These are phyloP conservation scores for Nemania serpens DNA, from an alignment of 2,329 filamentous ascomycete genomes.

Conservation along the genomic window DNA sequence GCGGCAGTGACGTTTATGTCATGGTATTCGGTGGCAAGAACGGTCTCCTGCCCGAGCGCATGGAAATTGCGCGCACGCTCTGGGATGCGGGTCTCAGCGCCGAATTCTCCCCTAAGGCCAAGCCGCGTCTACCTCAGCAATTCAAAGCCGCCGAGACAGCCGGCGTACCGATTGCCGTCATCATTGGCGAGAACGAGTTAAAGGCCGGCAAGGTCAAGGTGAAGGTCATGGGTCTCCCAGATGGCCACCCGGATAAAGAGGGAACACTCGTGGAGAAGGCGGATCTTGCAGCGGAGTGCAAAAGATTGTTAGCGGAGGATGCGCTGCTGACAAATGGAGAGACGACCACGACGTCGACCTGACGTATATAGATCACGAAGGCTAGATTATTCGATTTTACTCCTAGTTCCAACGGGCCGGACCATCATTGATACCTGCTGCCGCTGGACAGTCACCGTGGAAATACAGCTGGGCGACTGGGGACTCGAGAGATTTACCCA, in stretches of 20 bases:
- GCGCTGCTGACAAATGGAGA: slow-evolving; percentile 18
- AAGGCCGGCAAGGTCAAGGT: slow-evolving; percentile 82
- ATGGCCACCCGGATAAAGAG: slow-evolving; percentile 89
- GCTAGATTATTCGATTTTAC: background rate
- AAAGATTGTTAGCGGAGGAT: slow-evolving; percentile 19
- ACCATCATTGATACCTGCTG: background rate
- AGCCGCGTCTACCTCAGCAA: slow-evolving; percentile 85
- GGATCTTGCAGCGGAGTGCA: slow-evolving; percentile 21
- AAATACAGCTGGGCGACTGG: background rate
- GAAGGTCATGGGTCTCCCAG: slow-evolving; percentile 74
- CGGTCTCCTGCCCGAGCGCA: slow-evolving; percentile 80
- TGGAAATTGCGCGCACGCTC: slow-evolving; percentile 74
- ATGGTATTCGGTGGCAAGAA: slow-evolving; percentile 93
- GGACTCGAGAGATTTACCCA: background rate
- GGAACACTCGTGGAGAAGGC: slow-evolving; percentile 66
- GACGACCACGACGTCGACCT: background rate
- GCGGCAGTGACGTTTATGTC: slow-evolving; percentile 74
- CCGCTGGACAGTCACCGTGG: background rate
- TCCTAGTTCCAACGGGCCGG: background rate
- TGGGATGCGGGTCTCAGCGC: slow-evolving; percentile 92
- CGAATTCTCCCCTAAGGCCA: slow-evolving; percentile 87
- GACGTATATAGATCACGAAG: background rate
- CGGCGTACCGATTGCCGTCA: slow-evolving; percentile 82
- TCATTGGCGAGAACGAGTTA: slow-evolving; percentile 89
- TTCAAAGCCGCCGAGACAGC: slow-evolving; percentile 87